These are phyloP conservation scores for Zhuliangozyma parablackwelliae DNA, from an alignment of 1,139 yeast species.

Conservation along the genomic window DNA sequence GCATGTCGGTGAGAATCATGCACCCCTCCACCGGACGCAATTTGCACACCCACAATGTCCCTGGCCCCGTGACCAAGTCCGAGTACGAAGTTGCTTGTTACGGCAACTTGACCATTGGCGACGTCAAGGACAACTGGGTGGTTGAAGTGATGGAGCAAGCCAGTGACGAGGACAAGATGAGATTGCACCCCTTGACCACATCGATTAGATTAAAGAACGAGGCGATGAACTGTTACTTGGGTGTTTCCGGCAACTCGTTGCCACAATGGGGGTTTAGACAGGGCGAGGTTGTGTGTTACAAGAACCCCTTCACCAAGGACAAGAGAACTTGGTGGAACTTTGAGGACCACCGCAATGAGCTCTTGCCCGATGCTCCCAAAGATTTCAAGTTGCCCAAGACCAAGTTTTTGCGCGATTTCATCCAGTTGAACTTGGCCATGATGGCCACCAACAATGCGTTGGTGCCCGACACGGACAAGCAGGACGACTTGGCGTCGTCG, in stretches of 20 bases:
- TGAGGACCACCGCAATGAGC: conserved; percentile 75
- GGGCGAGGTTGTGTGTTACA: conserved; percentile 88
- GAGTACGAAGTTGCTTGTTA: conserved; percentile 89
- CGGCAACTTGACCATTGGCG: conserved; percentile 85
- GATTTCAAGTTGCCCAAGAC: conserved; percentile 80
- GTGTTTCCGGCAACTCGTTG: conserved; percentile 71
- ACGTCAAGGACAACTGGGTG: conserved; percentile 88
- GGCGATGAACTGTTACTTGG: conserved; percentile 76
- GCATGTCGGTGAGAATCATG: conserved; percentile 69
- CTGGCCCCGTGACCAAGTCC: conserved; percentile 71
- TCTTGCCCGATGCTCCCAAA: conserved; percentile 68
- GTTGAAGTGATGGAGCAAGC: conserved; percentile 78
- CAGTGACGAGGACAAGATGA: conserved; percentile 63
- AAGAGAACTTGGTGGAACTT: conserved; percentile 98
- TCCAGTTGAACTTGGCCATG: conserved; percentile 94
- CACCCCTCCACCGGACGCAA: conserved; percentile 85
- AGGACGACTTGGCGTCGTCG: conserved; percentile 83
- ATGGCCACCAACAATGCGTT: conserved; percentile 98
- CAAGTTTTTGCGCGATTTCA: conserved; percentile 79
- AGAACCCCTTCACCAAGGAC: conserved; percentile 74
- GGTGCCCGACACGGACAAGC: conserved; percentile 87
- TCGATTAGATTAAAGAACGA: conserved; percentile 73
- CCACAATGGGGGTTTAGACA: conserved; percentile 99
- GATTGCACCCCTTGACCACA: conserved; percentile 82
- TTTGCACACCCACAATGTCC: conserved; percentile 79